Conservation (phyloP, 2,329 filamentous ascomycete species). For the Penicillium italicum region DNA sequence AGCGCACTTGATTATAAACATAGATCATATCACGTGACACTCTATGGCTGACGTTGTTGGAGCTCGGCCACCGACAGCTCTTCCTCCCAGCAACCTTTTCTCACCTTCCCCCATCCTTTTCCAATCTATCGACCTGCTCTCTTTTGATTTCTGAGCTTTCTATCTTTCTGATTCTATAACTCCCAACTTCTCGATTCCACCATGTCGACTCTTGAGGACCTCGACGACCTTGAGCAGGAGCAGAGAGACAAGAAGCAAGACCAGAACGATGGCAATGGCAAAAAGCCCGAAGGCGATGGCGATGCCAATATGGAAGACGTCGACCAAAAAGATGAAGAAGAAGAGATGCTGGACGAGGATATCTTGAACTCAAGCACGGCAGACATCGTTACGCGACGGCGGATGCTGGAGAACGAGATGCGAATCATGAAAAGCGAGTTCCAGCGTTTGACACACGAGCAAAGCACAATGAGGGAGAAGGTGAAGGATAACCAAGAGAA, state of each 20-base stretch:
- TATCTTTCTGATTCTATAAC: conserved; percentile 8
- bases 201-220: conserved; percentile 90
- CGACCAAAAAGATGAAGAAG: conserved; percentile 64
- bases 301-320: conserved; percentile 93
- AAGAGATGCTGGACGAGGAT: conserved; percentile 86
- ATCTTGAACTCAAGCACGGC: conserved; percentile 89
- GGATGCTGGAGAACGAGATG: conserved; percentile 93
- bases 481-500: conserved; percentile 99
- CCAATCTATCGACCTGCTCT: conserved; percentile 4
- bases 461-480: conserved; percentile 93
- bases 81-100: conserved; percentile 22
- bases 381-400: conserved; percentile 87
- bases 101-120: conserved; percentile 14
- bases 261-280: conserved; percentile 55
- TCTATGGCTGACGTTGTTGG: conserved; percentile 35
- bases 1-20: conserved; percentile 9
- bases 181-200: conserved; percentile 13
- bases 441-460: conserved; percentile 90
- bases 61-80: conserved; percentile 31
- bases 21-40: conserved; percentile 29
- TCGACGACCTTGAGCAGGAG: conserved; percentile 81
- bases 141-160: background rate
- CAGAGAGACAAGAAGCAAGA: conserved; percentile 69
- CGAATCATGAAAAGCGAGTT: conserved; percentile 98
- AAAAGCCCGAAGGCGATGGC: conserved; percentile 58